These are phyloP conservation scores for Tricholoma terreum DNA, from an alignment of 768 basidiomycete species.

Conservation along the genomic window DNA sequence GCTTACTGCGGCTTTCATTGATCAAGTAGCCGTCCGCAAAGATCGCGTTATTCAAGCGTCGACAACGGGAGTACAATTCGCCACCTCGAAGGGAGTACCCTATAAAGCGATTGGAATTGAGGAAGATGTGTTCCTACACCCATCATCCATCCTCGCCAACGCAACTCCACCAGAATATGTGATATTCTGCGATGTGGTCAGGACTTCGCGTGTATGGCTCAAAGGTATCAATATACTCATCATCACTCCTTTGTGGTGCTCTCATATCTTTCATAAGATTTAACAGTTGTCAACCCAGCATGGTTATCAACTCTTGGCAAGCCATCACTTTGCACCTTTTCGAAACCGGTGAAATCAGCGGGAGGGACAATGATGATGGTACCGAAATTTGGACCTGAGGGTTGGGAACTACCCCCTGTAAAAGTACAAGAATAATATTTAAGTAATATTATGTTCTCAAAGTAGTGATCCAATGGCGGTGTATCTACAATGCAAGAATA, in stretches of 20 bases:
- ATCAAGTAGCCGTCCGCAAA: conserved; percentile 90
- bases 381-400: conserved; percentile 81
- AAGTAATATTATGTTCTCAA: conserved; percentile 10
- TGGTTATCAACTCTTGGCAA: conserved; percentile 86
- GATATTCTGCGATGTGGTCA: conserved; percentile 78
- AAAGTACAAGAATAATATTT: conserved; percentile 31
- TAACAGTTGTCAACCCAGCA: conserved; percentile 81
- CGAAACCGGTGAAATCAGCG: conserved; percentile 74
- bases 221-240: conserved; percentile 52
- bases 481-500: neutral
- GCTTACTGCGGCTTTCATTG: conserved; percentile 86
- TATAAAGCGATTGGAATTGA: conserved; percentile 77
- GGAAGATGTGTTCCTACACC: conserved; percentile 92
- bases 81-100: conserved; percentile 74
- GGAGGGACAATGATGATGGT: conserved; percentile 68
- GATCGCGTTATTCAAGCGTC: conserved; percentile 66
- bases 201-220: conserved; percentile 71
- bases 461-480: neutral
- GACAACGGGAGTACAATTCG: conserved; percentile 61
- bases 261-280: conserved; percentile 38
- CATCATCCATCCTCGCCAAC: conserved; percentile 75
- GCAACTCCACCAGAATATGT: conserved; percentile 80
- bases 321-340: conserved; percentile 81
- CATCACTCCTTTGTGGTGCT: neutral
- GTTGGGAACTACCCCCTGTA: conserved; percentile 85